Percentiles rank a stretch among this genome's conserved stretches.
These are phyloP conservation scores for Ustilago bromivora DNA, from an alignment of 1,284 basidiomycete species.

Conservation along the genomic window DNA sequence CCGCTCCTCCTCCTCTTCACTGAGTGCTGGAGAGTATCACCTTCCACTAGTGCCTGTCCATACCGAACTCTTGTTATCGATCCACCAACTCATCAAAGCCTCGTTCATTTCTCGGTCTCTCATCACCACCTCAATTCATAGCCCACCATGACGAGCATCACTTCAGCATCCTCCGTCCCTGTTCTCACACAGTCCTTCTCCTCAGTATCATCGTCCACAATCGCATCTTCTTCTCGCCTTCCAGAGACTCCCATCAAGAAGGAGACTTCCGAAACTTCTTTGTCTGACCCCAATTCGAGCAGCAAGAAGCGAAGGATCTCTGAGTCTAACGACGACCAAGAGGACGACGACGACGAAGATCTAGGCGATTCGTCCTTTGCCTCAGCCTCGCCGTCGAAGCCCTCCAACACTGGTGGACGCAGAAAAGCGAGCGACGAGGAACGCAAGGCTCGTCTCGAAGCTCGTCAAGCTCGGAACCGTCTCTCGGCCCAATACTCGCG, in stretches of 20 bases:
- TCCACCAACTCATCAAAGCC: slow-evolving; percentile 8
- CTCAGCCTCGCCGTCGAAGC: slow-evolving; percentile 32
- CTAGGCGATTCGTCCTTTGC: slow-evolving; percentile 19
- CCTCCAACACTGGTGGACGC: slow-evolving; percentile 27
- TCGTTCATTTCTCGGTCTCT: slow-evolving; percentile 4
- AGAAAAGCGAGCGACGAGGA: slow-evolving; percentile 60
- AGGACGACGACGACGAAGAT: slow-evolving; percentile 19
- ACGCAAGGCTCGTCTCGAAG: slow-evolving; percentile 62
- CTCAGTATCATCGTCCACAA: slow-evolving; percentile 15
- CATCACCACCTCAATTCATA: slow-evolving; percentile 13
- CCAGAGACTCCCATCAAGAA: slow-evolving; percentile 35
- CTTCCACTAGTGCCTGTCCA: not conserved
- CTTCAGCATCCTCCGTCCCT: slow-evolving; percentile 14
- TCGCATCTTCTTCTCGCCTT: slow-evolving; percentile 35
- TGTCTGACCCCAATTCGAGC: slow-evolving; percentile 13
- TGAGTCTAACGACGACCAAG: slow-evolving; percentile 9
- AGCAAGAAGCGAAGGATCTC: slow-evolving; percentile 40
- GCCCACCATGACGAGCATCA: slow-evolving; percentile 34
- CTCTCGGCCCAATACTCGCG: slow-evolving; percentile 66
- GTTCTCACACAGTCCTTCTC: slow-evolving; percentile 16
- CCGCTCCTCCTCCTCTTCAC: slow-evolving; percentile 43
- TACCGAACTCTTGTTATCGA: not conserved
- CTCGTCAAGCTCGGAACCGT: slow-evolving; percentile 67
- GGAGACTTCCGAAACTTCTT: slow-evolving; percentile 9
- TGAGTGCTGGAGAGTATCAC: slow-evolving; percentile 38